phyloP scores from a whole-genome alignment of 352 stramenopile species.

The Pythium volutum region DNA sequence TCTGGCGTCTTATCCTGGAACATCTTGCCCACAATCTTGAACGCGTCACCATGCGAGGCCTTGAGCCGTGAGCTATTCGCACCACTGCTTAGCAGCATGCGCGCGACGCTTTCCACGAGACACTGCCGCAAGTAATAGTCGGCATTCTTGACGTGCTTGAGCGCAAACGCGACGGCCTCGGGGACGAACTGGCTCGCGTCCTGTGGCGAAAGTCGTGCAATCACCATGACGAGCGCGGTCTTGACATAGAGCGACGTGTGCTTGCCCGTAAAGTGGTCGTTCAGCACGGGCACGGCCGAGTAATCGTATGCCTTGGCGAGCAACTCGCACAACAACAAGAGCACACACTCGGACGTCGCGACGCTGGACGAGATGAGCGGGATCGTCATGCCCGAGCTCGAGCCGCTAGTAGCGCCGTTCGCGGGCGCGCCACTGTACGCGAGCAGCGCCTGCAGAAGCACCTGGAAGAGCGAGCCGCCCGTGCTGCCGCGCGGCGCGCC shows the following conservation, averaged over 20 bases:
- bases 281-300: slow-evolving; percentile 48
- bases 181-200: slow-evolving; percentile 65
- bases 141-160: slow-evolving; percentile 49
- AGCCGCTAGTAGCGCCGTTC: slow-evolving; percentile 29
- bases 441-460: slow-evolving; percentile 61
- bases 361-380: slow-evolving; percentile 44
- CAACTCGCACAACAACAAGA: slow-evolving; percentile 67
- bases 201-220: slow-evolving; percentile 49
- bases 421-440: slow-evolving; percentile 60
- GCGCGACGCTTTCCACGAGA: slow-evolving; percentile 62
- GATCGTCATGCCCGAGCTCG: slow-evolving; percentile 39
- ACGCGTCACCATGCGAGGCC: slow-evolving; percentile 53
- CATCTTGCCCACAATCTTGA: slow-evolving; percentile 69
- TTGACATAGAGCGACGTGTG: slow-evolving; percentile 64
- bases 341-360: slow-evolving; percentile 64
- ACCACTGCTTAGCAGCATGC: slow-evolving; percentile 33
- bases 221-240: slow-evolving; percentile 63
- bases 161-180: slow-evolving; percentile 63
- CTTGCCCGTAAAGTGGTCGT: slow-evolving; percentile 51
- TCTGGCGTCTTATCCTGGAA: slow-evolving; percentile 78
- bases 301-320: slow-evolving; percentile 77
- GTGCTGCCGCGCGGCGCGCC: slow-evolving; percentile 1
- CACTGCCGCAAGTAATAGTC: slow-evolving; percentile 84
- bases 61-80: slow-evolving; percentile 34
- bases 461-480: slow-evolving; percentile 41